Percentiles rank a stretch among this genome's conserved stretches.
Evolutionary conservation across 345 rosid genomes (phyloP).

Genomic region (Gynandropsis gynandra): DNA sequence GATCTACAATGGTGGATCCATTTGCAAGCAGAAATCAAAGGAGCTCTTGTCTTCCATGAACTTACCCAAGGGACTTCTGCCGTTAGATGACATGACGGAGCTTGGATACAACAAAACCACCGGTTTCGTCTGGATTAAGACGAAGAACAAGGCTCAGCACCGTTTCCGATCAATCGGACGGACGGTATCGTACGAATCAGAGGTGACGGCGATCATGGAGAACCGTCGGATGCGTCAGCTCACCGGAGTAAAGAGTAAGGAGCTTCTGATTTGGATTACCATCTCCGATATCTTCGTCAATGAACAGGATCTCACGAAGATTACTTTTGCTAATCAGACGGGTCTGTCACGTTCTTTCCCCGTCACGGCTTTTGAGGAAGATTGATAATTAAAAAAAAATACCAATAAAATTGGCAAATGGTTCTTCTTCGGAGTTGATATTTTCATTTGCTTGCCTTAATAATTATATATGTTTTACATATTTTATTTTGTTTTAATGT

Average conservation of each 20-base stretch:
- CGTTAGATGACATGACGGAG: slow-evolving; percentile 46
- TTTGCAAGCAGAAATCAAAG: slow-evolving; percentile 40
- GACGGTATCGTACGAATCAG: slow-evolving; percentile 41
- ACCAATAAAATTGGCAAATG: slow-evolving; percentile 19
- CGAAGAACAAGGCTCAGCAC: slow-evolving; percentile 35
- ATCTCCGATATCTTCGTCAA: slow-evolving; percentile 42
- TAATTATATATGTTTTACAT: not conserved
- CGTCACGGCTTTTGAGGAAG: slow-evolving; percentile 41
- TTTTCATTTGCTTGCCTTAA: not conserved
- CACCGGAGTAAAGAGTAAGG: slow-evolving; percentile 50
- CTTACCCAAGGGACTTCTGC: slow-evolving; percentile 51
- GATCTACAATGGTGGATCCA: slow-evolving; percentile 37
- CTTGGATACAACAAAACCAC: slow-evolving; percentile 41
- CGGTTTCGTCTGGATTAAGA: slow-evolving; percentile 63
- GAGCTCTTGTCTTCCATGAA: slow-evolving; percentile 37
- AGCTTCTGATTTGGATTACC: slow-evolving; percentile 50
- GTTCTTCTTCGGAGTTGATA: not conserved
- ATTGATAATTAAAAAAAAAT: not conserved
- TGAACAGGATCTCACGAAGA: slow-evolving; percentile 26
- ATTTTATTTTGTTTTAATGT: not conserved
- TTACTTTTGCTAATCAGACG: slow-evolving; percentile 36
- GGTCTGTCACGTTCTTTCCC: slow-evolving; percentile 55
- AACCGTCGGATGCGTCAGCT: slow-evolving; percentile 39
- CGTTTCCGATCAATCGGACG: slow-evolving; percentile 32
- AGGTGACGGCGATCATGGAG: slow-evolving; percentile 46